phyloP scores from a whole-genome alignment of 2,329 filamentous ascomycete species.

The Monosporascus sp. region DNA sequence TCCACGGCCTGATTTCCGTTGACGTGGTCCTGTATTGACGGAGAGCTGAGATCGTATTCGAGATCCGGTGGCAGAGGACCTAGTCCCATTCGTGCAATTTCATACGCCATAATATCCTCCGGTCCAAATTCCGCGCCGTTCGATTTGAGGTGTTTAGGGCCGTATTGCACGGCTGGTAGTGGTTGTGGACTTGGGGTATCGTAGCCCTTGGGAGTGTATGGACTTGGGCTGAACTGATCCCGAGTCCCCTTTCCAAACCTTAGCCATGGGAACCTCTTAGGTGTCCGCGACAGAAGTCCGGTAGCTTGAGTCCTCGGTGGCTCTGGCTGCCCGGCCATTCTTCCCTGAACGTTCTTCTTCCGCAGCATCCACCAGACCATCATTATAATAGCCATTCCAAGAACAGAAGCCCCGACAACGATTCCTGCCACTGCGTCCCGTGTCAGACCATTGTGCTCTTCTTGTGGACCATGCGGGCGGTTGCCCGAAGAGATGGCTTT shows the following conservation, averaged over 20 bases:
- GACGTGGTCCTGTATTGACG: conserved; percentile 18
- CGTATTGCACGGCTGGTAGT: conserved; percentile 42
- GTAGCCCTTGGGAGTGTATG: conserved; percentile 38
- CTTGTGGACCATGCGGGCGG: conserved; percentile 38
- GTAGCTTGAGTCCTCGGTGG: conserved; percentile 30
- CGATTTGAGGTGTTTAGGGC: conserved; percentile 34
- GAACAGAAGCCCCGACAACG: conserved; percentile 34
- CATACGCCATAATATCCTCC: conserved; percentile 41
- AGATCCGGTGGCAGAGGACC: conserved; percentile 31
- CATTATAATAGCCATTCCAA: conserved; percentile 25
- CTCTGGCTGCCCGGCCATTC: conserved; percentile 21
- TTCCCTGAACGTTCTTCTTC: conserved; percentile 21
- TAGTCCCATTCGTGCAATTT: conserved; percentile 30
- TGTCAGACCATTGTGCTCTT: conserved; percentile 25
- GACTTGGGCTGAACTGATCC: conserved; percentile 20
- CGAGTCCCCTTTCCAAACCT: conserved; percentile 19
- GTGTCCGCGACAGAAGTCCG: conserved; percentile 39
- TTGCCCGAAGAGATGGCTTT: conserved; percentile 35
- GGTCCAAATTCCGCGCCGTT: conserved; percentile 36
- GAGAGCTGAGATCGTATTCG: conserved; percentile 36
- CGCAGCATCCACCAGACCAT: conserved; percentile 28
- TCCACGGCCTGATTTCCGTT: conserved; percentile 31
- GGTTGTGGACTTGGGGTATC: conserved; percentile 42
- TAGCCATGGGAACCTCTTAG: conserved; percentile 26
- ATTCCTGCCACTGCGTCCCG: conserved; percentile 40